Conservation (phyloP, 805 yeast species). For the Kazachstania taianensis region DNA sequence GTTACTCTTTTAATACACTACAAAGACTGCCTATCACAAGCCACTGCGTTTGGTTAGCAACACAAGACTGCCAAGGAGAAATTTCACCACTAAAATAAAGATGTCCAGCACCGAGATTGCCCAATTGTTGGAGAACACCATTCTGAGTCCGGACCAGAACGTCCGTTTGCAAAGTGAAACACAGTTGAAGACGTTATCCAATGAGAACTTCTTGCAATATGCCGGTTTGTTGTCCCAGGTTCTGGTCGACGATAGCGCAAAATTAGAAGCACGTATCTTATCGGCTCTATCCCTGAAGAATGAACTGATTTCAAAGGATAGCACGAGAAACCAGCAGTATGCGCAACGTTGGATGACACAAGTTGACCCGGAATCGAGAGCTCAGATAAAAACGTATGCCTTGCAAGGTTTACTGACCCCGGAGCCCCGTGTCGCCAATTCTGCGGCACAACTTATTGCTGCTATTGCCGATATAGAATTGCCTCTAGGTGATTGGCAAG, state of each 20-base stretch:
- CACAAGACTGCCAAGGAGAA: not conserved
- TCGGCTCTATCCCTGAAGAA: constrained; percentile 86
- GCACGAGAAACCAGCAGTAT: constrained; percentile 44
- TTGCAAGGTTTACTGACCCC: constrained; percentile 52
- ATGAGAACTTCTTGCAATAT: constrained; percentile 67
- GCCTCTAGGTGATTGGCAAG: constrained; percentile 82
- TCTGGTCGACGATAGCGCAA: constrained; percentile 52
- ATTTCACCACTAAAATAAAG: not conserved
- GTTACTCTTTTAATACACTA: no score
- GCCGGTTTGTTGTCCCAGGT: constrained; percentile 60
- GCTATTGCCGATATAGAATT: constrained; percentile 95
- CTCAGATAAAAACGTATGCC: constrained; percentile 55
- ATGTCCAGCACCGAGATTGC: constrained; percentile 43
- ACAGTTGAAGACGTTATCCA: constrained; percentile 60
- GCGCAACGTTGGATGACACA: constrained; percentile 62
- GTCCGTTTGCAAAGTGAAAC: constrained; percentile 70
- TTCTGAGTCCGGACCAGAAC: constrained; percentile 54
- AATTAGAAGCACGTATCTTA: constrained; percentile 77
- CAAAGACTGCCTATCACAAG: no score
- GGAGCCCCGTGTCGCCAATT: constrained; percentile 68
- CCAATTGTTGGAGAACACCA: constrained; percentile 67
- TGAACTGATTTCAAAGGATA: constrained; percentile 75
- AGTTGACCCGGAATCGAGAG: constrained; percentile 44
- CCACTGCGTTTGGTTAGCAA: not conserved
- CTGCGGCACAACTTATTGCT: constrained; percentile 90